Conservation (phyloP, 2,329 filamentous ascomycete genomes). For the Aspergillus sp. region DNA sequence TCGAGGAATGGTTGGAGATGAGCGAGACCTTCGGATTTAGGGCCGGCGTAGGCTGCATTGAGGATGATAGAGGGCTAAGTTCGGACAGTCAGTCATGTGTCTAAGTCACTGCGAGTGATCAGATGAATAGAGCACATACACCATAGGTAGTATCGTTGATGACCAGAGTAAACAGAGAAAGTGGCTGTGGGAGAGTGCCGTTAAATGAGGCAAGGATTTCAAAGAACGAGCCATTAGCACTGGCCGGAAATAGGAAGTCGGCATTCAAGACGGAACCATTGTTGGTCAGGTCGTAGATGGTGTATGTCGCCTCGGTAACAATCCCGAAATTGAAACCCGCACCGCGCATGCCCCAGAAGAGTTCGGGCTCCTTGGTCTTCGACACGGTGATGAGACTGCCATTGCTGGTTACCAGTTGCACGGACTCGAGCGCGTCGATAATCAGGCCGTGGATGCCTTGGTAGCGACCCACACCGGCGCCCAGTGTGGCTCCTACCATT, state of each 20-base stretch:
- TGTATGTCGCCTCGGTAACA: slow-evolving; percentile 4
- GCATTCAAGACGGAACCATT: neutral
- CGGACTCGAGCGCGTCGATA: neutral
- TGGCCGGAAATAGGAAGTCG: slow-evolving; percentile 2
- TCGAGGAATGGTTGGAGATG: too few species aligned
- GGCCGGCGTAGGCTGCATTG: too few species aligned
- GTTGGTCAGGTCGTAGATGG: neutral
- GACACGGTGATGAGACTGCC: neutral
- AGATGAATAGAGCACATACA: too few species aligned
- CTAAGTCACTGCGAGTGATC: too few species aligned
- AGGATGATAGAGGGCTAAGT: too few species aligned
- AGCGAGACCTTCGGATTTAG: too few species aligned
- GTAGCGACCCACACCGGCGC: slow-evolving; percentile 1
- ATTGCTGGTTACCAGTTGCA: neutral
- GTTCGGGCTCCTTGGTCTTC: neutral
- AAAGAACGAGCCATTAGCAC: too few species aligned
- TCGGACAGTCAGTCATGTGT: too few species aligned
- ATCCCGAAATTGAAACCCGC: slow-evolving; percentile 10
- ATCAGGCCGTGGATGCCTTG: slow-evolving; percentile 8
- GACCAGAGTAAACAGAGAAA: too few species aligned
- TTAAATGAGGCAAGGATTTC: too few species aligned
- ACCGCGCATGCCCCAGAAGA: slow-evolving; percentile 10
- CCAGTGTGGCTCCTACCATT: slow-evolving; percentile 6
- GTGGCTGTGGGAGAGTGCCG: too few species aligned
- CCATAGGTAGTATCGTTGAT: too few species aligned